Conservation (phyloP, 1,284 basidiomycete genomes). For the Cystobasidiaceae sp. region DNA sequence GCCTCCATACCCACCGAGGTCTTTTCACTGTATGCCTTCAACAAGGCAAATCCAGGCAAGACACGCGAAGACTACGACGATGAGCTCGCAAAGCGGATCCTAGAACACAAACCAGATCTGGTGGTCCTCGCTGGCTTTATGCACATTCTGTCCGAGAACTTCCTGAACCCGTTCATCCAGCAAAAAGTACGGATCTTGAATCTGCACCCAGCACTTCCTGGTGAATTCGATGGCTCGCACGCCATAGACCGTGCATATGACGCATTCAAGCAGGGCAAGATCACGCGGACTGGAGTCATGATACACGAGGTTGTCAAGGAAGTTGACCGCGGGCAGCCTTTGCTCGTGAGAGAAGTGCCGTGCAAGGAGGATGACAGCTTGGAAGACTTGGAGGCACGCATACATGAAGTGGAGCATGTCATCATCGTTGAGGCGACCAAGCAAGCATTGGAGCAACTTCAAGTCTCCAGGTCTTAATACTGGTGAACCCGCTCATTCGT, state of each 20-base stretch:
- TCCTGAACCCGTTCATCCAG: slow-evolving; percentile 50
- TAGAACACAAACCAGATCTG: slow-evolving; percentile 65
- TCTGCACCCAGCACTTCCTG: slow-evolving; percentile 90
- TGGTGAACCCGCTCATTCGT: too few species aligned
- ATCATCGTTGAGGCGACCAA: slow-evolving; percentile 71
- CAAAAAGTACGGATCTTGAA: slow-evolving; percentile 76
- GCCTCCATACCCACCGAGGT: slow-evolving; percentile 78
- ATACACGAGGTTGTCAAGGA: slow-evolving; percentile 89
- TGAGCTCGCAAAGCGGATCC: slow-evolving; percentile 69
- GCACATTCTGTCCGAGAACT: slow-evolving; percentile 68
- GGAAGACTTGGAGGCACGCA: slow-evolving; percentile 67
- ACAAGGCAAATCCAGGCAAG: slow-evolving; percentile 66
- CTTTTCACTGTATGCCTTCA: slow-evolving; percentile 77
- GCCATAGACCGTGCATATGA: slow-evolving; percentile 85
- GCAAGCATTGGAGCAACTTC: slow-evolving; percentile 3
- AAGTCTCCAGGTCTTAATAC: too few species aligned
- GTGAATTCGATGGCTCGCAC: slow-evolving; percentile 86
- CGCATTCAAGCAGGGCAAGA: slow-evolving; percentile 75
- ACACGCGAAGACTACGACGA: slow-evolving; percentile 80
- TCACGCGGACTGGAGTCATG: slow-evolving; percentile 78
- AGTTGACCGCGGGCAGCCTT: slow-evolving; percentile 84
- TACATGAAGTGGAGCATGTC: slow-evolving; percentile 82
- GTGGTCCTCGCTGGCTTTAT: slow-evolving; percentile 96
- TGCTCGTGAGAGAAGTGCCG: slow-evolving; percentile 72
- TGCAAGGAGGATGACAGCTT: slow-evolving; percentile 65